Percentiles rank a stretch among this genome's conserved stretches.
Evolutionary conservation across 2,329 filamentous ascomycete species (phyloP).

Genomic region (Dendryphion nanum): DNA sequence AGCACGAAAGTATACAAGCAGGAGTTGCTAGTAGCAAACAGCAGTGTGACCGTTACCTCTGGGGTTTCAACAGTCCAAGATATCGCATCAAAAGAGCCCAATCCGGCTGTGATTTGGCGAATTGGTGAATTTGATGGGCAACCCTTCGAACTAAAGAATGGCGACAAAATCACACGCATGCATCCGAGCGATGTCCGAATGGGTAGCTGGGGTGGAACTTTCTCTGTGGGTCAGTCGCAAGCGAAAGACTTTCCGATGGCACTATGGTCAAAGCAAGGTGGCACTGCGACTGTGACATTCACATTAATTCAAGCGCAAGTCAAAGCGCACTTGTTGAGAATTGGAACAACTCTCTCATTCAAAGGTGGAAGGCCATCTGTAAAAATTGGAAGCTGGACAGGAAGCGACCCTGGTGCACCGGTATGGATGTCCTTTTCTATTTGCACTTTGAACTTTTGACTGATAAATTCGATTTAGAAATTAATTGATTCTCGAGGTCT

Average conservation of each 20-base stretch:
- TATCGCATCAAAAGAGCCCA: slow-evolving; percentile 17
- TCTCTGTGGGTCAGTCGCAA: slow-evolving; percentile 13
- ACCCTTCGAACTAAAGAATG: slow-evolving; percentile 22
- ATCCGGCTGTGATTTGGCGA: slow-evolving; percentile 15
- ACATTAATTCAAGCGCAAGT: slow-evolving; percentile 16
- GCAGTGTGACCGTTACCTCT: slow-evolving; percentile 16
- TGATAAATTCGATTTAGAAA: slow-evolving; percentile 6
- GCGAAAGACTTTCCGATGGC: slow-evolving; percentile 22
- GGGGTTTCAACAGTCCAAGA: slow-evolving; percentile 16
- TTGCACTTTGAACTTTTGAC: neutral
- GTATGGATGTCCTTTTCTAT: slow-evolving; percentile 9
- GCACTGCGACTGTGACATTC: slow-evolving; percentile 16
- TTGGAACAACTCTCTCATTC: slow-evolving; percentile 22
- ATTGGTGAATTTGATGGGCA: slow-evolving; percentile 22
- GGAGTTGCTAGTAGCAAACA: slow-evolving; percentile 18
- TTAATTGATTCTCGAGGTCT: slow-evolving; percentile 21
- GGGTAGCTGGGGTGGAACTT: slow-evolving; percentile 15
- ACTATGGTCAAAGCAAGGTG: slow-evolving; percentile 18
- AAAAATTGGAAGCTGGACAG: slow-evolving; percentile 21
- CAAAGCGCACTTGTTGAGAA: slow-evolving; percentile 18
- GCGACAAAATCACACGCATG: slow-evolving; percentile 23
- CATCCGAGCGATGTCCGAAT: slow-evolving; percentile 21
- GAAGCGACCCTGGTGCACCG: slow-evolving; percentile 20
- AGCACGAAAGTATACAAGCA: slow-evolving; percentile 20
- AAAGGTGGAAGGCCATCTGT: slow-evolving; percentile 19